Evolutionary conservation across 441 rosid genomes (phyloP).

Genomic region (Brassica hybrid): DNA sequence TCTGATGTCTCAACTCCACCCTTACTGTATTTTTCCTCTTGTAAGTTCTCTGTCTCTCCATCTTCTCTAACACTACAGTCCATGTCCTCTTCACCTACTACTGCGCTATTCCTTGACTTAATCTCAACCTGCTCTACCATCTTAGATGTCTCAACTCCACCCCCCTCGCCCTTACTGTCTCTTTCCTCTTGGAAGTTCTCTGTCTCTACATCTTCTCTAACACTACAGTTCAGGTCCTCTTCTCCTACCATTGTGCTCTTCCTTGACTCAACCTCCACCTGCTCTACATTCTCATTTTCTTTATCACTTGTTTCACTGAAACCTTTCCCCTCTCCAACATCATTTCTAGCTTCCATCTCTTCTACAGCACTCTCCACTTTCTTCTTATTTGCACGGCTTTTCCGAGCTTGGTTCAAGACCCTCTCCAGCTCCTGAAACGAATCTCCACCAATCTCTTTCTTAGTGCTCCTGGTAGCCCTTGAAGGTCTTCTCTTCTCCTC

Average conservation of each 20-base stretch:
- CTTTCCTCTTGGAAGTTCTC: conserved; percentile 11
- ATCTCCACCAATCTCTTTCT: conserved; percentile 37
- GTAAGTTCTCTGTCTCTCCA: conserved; percentile 15
- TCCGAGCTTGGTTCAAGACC: conserved; percentile 31
- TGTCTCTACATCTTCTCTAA: conserved; percentile 26
- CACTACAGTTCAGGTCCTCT: conserved; percentile 7
- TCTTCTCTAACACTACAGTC: conserved; percentile 15
- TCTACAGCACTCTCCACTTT: conserved; percentile 3
- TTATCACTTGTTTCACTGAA: conserved; percentile 17
- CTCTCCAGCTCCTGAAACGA: conserved; percentile 27
- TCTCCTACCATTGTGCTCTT: background rate
- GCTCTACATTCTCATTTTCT: conserved; percentile 26
- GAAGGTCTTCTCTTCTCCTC: conserved; percentile 30
- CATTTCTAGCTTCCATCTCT: conserved; percentile 24
- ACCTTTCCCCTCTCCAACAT: conserved; percentile 12
- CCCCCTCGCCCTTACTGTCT: background rate
- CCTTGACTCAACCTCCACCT: conserved; percentile 21
- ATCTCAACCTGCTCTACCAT: conserved; percentile 31
- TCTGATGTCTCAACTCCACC: conserved; percentile 22
- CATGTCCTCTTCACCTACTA: background rate
- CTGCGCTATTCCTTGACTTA: background rate
- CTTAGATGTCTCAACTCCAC: conserved; percentile 16
- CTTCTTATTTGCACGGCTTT: conserved; percentile 36
- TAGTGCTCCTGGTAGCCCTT: conserved; percentile 40
- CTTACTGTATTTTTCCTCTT: conserved; percentile 10